These are phyloP conservation scores for Ophiocytium majus DNA, from an alignment of 352 stramenopile species.

Conservation along the genomic window DNA sequence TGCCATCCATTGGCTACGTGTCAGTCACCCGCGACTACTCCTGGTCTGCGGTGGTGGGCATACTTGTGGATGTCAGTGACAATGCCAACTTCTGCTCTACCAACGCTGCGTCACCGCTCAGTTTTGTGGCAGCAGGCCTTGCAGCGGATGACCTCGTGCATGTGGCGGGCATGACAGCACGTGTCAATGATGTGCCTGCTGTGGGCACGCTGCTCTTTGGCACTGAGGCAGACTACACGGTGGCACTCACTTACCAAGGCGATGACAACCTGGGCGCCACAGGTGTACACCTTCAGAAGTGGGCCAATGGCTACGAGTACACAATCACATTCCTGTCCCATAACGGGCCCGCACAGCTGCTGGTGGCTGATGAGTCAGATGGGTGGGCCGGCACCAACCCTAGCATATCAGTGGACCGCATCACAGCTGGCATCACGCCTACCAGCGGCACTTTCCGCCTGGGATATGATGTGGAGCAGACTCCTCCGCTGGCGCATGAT, in stretches of 20 bases:
- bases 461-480: conserved; percentile 69
- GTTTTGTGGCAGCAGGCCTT: conserved; percentile 39
- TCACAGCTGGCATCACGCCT: conserved; percentile 78
- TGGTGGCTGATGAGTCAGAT: conserved; percentile 77
- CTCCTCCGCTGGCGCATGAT: conserved; percentile 76
- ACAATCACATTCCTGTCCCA: conserved; percentile 66
- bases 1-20: conserved; percentile 78
- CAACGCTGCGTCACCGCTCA: conserved; percentile 30
- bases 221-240: conserved; percentile 47
- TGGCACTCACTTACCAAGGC: conserved; percentile 54
- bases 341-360: conserved; percentile 73
- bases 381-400: conserved; percentile 89
- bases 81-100: conserved; percentile 16
- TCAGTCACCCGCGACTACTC: conserved; percentile 74
- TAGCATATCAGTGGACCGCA: conserved; percentile 70
- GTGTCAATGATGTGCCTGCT: conserved; percentile 49
- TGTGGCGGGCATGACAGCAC: conserved; percentile 56
- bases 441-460: conserved; percentile 85
- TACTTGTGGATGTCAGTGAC: conserved; percentile 73
- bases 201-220: conserved; percentile 49
- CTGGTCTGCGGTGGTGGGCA: conserved; percentile 79
- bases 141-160: conserved; percentile 62
- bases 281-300: conserved; percentile 63
- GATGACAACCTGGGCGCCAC: conserved; percentile 57
- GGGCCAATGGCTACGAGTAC: conserved; percentile 72